A percentile compares a stretch with the other conserved stretches of the same genome.
These are phyloP conservation scores for Penicillium sp. DNA, from an alignment of 2,329 filamentous ascomycete genomes.

Conservation along the genomic window DNA sequence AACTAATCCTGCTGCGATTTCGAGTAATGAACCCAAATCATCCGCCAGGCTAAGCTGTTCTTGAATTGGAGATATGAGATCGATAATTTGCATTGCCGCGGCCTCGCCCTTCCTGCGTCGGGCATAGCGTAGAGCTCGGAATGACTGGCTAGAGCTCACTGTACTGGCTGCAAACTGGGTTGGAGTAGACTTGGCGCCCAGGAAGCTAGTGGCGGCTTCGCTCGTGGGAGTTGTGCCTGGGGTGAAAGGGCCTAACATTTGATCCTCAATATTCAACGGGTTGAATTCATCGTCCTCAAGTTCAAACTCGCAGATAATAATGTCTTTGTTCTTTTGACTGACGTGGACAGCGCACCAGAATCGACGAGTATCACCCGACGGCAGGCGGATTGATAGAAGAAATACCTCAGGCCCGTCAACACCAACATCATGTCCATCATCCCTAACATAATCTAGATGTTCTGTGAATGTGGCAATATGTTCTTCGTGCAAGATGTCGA, in stretches of 20 bases:
- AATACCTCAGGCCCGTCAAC: constrained; percentile 85
- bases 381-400: constrained; percentile 68
- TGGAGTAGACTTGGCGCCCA: neutral
- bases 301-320: constrained; percentile 88
- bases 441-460: constrained; percentile 83
- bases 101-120: neutral
- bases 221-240: constrained; percentile 18
- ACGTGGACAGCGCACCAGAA: constrained; percentile 88
- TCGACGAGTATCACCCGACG: constrained; percentile 61
- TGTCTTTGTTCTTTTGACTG: constrained; percentile 65
- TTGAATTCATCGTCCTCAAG: constrained; percentile 75
- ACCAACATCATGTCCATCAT: constrained; percentile 75
- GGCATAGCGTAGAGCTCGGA: neutral
- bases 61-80: neutral
- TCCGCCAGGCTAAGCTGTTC: constrained; percentile 43
- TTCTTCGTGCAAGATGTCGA: constrained; percentile 79
- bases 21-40: neutral
- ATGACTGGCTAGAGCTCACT: neutral
- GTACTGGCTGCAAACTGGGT: neutral
- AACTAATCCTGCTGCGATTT: neutral
- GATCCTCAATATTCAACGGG: constrained; percentile 19
- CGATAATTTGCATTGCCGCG: neutral
- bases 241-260: neutral
- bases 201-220: constrained; percentile 39
- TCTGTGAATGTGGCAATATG: constrained; percentile 82